Evolutionary conservation across 495 filamentous ascomycete genomes (phyloP).

Genomic region (Penicillium mononematosum): DNA sequence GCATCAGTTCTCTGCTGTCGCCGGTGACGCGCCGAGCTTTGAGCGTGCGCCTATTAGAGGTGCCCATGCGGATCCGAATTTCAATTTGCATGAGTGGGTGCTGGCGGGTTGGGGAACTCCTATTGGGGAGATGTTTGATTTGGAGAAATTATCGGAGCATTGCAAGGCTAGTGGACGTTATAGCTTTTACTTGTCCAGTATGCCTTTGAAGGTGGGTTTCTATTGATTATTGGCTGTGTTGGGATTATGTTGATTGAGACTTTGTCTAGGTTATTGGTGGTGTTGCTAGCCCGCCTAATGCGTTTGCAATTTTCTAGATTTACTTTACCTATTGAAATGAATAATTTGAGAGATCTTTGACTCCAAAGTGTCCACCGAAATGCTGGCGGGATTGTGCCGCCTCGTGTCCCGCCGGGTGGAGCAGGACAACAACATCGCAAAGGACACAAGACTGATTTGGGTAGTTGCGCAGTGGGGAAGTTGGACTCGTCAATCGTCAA

Average conservation of each 20-base stretch:
- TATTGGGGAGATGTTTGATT: slow-evolving; percentile 57
- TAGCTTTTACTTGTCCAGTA: slow-evolving; percentile 53
- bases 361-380: neutral
- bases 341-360: neutral
- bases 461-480: neutral
- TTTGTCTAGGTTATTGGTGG: slow-evolving; percentile 36
- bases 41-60: slow-evolving; percentile 30
- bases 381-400: neutral
- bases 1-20: slow-evolving; percentile 48
- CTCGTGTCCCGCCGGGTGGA: neutral
- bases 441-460: neutral
- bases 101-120: slow-evolving; percentile 55
- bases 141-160: slow-evolving; percentile 46
- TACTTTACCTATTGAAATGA: neutral
- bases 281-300: slow-evolving; percentile 46
- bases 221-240: neutral
- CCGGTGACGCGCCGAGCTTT: slow-evolving; percentile 40
- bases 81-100: slow-evolving; percentile 49
- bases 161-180: slow-evolving; percentile 45
- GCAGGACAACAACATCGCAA: neutral
- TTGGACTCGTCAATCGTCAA: neutral
- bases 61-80: slow-evolving; percentile 21
- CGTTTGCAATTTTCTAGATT: slow-evolving; percentile 40
- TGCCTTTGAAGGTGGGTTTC: slow-evolving; percentile 48
- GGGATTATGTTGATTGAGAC: slow-evolving; percentile 7